Evolutionary conservation across 139 green algal species (phyloP), one percentile per base, ranked within the genome.

Genomic region (Picochlorum sp.): DNA sequence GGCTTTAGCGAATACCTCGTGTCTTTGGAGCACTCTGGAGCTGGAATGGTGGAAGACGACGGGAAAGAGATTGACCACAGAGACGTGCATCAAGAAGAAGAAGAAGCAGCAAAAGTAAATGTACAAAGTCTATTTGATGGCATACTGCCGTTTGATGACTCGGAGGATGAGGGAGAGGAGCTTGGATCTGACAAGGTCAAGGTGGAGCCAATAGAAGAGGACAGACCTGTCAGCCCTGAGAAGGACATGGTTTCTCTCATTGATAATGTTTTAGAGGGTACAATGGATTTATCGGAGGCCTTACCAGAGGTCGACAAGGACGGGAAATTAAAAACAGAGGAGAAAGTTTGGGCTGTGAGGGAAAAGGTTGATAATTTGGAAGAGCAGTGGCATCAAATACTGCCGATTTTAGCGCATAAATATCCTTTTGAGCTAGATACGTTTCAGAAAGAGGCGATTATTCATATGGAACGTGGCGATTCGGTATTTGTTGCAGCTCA

Each of bases 401-500:
- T 63, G 30, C 69, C 67, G 11, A 37, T 41, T 26, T 47, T 84
- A 54, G 75, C 79, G 37, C 62, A 72, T 37, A 34, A 11, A 15
- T 78, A 74, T 23, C 70, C 71, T 45, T 78, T 79, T 49, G 72
- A 79, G 79, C 83, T 97, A 37, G 92, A 98, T 70, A 67, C 54
- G 1, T 98, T 98, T 55, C 92, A 98, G 72, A 96, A 97, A 69
- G 91, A 94, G 65, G 88, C 85, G 1, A 81, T 92, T 4, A 57
- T 74, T 8, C 79, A 79, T 26, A 64, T 95, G 61, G 92, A 97
- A 64, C 49, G 67, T 63, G 74, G 71, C 21, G 55, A 80, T 26
- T 81, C 60, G n/a, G 85, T 95, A 62, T 95, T 95, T 86, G 92
- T 98, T 47, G 86, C 90, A 1, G 92, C 92, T 0, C 92, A 98